These are phyloP conservation scores for Radiomyces spectabilis DNA, from an alignment of 192 early-diverging fungal species.

Conservation along the genomic window DNA sequence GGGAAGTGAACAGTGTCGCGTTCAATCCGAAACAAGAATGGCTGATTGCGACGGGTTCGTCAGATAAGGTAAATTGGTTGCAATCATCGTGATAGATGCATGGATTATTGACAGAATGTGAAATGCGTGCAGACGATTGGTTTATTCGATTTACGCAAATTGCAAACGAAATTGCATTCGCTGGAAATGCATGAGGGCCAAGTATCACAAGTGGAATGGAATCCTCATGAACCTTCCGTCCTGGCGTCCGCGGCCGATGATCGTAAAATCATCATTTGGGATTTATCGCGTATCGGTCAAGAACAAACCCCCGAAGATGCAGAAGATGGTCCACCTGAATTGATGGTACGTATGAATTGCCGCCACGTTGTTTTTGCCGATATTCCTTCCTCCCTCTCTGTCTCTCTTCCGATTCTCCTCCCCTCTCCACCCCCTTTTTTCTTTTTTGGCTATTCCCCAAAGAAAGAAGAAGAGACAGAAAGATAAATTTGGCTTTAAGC, in stretches of 20 bases:
- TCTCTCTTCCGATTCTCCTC: not conserved
- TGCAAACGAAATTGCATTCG: slow-evolving; percentile 76
- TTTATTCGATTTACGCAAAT: slow-evolving; percentile 94
- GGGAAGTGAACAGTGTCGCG: slow-evolving; percentile 91
- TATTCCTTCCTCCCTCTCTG: not conserved
- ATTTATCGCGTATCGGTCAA: slow-evolving; percentile 88
- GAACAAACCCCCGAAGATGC: slow-evolving; percentile 98
- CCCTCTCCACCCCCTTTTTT: not conserved
- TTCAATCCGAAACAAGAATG: slow-evolving; percentile 89
- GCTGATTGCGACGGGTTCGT: slow-evolving; percentile 88
- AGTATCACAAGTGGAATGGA: slow-evolving; percentile 89
- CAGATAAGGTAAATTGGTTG: slow-evolving; percentile 84
- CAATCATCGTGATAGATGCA: no score
- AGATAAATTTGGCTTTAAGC: no score
- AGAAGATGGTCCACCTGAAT: slow-evolving; percentile 96
- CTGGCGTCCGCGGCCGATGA: slow-evolving; percentile 86
- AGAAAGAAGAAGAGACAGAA: no score
- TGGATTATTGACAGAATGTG: no score
- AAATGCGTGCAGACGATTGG: slow-evolving; percentile 81
- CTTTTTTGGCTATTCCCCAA: not conserved
- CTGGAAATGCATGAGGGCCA: slow-evolving; percentile 90
- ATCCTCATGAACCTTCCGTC: slow-evolving; percentile 84
- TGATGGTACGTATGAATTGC: slow-evolving; percentile 53
- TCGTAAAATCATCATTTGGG: slow-evolving; percentile 92
- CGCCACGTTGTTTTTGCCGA: not conserved